Evolutionary conservation across 768 basidiomycete species (phyloP).

Genomic region (Collybiopsis confluens): DNA sequence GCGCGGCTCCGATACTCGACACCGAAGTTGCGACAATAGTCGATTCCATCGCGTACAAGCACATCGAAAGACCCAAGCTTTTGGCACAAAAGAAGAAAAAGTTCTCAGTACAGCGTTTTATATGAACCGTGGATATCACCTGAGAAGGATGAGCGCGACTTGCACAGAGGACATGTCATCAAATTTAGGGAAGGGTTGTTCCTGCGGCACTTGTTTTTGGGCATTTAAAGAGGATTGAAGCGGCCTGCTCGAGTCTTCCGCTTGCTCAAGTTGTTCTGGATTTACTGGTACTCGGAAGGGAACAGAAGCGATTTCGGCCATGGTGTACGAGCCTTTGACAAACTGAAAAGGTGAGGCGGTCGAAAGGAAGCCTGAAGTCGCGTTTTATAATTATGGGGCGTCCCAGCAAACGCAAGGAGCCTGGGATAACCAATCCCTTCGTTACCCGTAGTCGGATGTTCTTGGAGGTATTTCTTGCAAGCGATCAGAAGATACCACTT

Average conservation of each 20-base stretch:
- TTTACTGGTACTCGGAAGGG: no score
- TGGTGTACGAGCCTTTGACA: neutral
- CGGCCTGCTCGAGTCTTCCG: neutral
- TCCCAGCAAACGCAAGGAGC: no score
- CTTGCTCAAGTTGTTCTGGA: no score
- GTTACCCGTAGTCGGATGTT: no score
- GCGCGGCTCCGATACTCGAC: constrained; percentile 19
- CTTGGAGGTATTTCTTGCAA: no score
- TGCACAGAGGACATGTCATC: constrained; percentile 11
- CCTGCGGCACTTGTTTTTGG: neutral
- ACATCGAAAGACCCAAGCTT: constrained; percentile 10
- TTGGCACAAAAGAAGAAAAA: neutral
- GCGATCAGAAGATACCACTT: no score
- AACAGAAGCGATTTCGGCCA: neutral
- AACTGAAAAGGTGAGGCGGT: no score
- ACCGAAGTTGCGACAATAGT: constrained; percentile 23
- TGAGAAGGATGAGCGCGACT: constrained; percentile 7
- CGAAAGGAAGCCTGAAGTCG: no score
- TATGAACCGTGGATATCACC: neutral
- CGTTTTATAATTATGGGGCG: no score
- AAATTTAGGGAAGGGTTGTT: constrained; percentile 9
- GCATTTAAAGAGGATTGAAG: neutral
- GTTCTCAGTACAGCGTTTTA: no score
- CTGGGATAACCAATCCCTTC: no score
- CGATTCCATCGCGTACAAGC: constrained; percentile 16